phyloP scores from a whole-genome alignment of 352 stramenopile species.

The Thraustochytrium sp. region DNA sequence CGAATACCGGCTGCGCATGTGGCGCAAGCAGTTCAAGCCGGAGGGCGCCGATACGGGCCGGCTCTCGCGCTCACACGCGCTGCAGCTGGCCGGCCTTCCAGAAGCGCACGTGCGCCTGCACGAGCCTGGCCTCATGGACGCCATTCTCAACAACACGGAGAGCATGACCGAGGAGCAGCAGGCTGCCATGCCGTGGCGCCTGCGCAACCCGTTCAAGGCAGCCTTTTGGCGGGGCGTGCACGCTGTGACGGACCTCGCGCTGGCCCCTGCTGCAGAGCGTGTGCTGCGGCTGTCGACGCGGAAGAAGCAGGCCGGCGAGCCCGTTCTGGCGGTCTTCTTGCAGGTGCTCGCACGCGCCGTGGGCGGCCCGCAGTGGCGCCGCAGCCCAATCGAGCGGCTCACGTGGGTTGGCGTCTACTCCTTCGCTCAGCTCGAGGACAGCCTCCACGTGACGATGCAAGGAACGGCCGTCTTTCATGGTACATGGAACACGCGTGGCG shows the following conservation, averaged over 20 bases:
- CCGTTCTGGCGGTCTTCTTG: background rate
- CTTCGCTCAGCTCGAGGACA: slow-evolving; percentile 15
- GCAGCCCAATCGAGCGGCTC: background rate
- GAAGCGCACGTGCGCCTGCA: background rate
- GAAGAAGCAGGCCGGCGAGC: background rate
- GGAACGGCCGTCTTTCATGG: slow-evolving; percentile 27
- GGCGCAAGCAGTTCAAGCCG: background rate
- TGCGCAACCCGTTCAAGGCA: slow-evolving; percentile 16
- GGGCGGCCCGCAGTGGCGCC: slow-evolving; percentile 25
- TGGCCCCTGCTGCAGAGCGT: background rate
- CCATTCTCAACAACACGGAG: background rate
- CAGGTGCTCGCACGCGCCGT: background rate
- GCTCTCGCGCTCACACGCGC: background rate
- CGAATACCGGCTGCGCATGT: background rate
- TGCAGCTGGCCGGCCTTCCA: background rate
- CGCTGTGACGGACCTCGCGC: background rate
- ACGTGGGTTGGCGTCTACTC: slow-evolving; percentile 33
- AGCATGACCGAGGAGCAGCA: background rate
- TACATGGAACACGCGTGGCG: background rate
- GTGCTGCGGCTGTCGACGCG: background rate
- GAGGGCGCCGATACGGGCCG: background rate
- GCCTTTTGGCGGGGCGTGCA: slow-evolving; percentile 24
- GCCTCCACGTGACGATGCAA: background rate
- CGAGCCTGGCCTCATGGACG: background rate
- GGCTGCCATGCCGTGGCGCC: background rate